Base-by-base conservation (phyloP, 352 stramenopile genomes). In the Thalassiosira oceanica region DNA sequence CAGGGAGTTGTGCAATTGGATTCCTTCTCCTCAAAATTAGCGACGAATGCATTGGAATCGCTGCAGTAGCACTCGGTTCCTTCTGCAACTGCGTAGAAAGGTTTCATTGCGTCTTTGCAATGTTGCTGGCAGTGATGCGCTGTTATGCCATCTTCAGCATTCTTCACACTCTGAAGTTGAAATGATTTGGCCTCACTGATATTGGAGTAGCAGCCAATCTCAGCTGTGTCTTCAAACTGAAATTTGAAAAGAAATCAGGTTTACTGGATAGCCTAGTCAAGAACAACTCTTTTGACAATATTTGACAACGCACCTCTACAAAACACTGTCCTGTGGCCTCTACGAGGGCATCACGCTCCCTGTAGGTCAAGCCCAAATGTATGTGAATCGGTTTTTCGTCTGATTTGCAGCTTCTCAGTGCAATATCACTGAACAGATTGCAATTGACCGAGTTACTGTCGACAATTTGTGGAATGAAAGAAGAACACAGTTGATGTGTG, bases 361-460 rank as follows among this genome's bases (percentile, higher is more conserved):
- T 10, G 35, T 64, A 64, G 3, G 54, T 55, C 24, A 64, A 43
- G 13, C 54, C 41, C 50, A 64, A 46, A 16, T 64, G 37, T 3
- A 64, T 43, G n/a, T 28, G 35, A 13, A 16, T 29, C 36, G 36
- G 23, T 28, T 20, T 56, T 11, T 56, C 5, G 36, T 39, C n/a
- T 2, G 29, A 15, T 10, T 26, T 16, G 36, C 51, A 64, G 52
- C 45, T 26, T 2, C 53, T 26, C 16, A 64, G 54, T 55, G 54
- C 54, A 56, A 64, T 56, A 45, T 64, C 54, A 28, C n/a, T 37
- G 7, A 37, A n/a, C n/a, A n/a, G n/a, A n/a, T n/a, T n/a, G n/a
- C n/a, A n/a, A n/a, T n/a, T n/a, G n/a, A n/a, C n/a, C n/a, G n/a
- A n/a, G n/a, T n/a, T n/a, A n/a, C n/a, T n/a, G n/a, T n/a, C n/a